Conservation (phyloP, 139 green algal genomes). For the Pleodorina starrii region DNA sequence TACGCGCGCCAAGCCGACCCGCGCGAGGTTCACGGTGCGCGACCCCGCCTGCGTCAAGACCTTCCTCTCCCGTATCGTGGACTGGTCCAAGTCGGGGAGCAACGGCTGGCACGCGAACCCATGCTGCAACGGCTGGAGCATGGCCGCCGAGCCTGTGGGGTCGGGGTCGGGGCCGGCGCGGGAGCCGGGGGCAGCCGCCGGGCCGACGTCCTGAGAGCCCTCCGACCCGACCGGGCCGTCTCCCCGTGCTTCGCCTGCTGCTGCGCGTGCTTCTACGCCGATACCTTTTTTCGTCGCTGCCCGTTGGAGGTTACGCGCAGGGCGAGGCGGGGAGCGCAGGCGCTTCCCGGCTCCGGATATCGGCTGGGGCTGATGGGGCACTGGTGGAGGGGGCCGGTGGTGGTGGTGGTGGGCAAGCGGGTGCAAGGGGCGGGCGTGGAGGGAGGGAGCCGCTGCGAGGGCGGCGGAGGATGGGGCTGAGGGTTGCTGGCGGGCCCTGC, state of each 20-base stretch:
- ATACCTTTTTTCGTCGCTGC: background rate
- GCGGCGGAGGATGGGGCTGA: too few relatives aligned
- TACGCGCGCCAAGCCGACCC: conserved; percentile 84
- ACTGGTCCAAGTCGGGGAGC: conserved; percentile 41
- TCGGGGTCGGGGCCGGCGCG: too few relatives aligned
- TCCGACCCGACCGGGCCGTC: background rate
- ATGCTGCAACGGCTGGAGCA: conserved; percentile 38
- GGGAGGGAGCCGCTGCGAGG: too few relatives aligned
- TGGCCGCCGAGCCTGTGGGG: background rate
- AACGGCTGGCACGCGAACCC: conserved; percentile 63
- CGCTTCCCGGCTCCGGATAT: too few relatives aligned
- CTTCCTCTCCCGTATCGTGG: conserved; percentile 78
- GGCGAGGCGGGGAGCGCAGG: background rate
- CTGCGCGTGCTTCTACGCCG: background rate
- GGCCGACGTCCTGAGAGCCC: background rate
- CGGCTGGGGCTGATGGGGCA: too few relatives aligned
- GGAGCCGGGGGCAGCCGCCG: background rate
- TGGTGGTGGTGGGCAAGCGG: too few relatives aligned
- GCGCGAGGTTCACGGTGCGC: conserved; percentile 79
- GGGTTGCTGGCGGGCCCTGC: too few relatives aligned
- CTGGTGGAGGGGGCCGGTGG: too few relatives aligned
- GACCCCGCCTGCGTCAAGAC: conserved; percentile 81
- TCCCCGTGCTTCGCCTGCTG: background rate
- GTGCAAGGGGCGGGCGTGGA: too few relatives aligned
- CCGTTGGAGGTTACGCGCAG: background rate